phyloP scores from a whole-genome alignment of 2,329 filamentous ascomycete species.

The Fusarium sp. region DNA sequence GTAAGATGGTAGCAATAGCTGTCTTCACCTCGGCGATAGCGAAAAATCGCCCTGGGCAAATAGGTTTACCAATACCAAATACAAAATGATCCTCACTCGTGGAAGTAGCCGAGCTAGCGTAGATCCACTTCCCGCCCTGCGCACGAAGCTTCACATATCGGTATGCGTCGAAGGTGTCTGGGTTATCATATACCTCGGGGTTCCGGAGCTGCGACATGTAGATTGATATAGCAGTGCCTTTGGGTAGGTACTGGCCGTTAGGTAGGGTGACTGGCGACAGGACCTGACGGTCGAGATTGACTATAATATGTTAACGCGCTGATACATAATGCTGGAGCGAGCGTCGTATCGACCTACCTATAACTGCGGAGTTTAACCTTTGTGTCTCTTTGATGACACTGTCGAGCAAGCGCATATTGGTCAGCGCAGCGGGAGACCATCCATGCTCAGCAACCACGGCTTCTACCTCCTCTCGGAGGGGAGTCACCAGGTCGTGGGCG shows the following conservation, averaged over 20 bases:
- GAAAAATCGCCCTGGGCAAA: neutral
- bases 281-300: neutral
- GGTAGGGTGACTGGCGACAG: neutral
- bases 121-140: neutral
- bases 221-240: neutral
- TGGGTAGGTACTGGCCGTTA: neutral
- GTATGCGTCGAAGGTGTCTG: neutral
- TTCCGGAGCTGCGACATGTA: neutral
- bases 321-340: fast-evolving
- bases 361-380: neutral
- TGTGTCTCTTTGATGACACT: neutral
- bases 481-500: neutral
- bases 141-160: neutral
- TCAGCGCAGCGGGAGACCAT: neutral
- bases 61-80: neutral
- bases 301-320: fast-evolving
- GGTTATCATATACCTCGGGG: neutral
- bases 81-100: neutral
- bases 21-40: neutral
- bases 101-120: neutral
- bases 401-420: neutral
- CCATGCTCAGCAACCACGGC: neutral
- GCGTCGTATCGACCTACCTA: neutral
- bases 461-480: neutral
- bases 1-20: neutral